Conservation (phyloP, 305 asterid genomes). For the Solanum hybrid region DNA sequence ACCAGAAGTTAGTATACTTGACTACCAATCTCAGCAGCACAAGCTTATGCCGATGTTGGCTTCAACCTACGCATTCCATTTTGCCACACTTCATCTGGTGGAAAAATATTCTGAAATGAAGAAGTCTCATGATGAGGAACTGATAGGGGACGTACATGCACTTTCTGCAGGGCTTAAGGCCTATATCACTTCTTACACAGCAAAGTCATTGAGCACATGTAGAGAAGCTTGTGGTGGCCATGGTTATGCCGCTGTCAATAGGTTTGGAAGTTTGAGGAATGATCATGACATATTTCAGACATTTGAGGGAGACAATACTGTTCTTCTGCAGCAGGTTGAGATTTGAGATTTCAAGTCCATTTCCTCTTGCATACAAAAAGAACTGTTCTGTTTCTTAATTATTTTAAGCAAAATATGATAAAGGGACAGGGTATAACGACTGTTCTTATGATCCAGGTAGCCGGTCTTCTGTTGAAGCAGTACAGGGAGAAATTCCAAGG, state of each 20-base stretch:
- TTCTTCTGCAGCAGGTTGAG: conserved; percentile 81
- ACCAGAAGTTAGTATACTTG: conserved; percentile 87
- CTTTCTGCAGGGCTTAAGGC: conserved; percentile 95
- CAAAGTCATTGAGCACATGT: conserved; percentile 73
- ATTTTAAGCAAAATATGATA: background rate
- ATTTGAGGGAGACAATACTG: conserved; percentile 98
- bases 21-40: conserved; percentile 95
- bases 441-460: conserved; percentile 48
- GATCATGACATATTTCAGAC: conserved; percentile 98
- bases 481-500: conserved; percentile 77
- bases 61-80: conserved; percentile 83
- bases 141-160: conserved; percentile 77
- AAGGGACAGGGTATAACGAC: background rate
- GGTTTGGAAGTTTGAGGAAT: conserved; percentile 91
- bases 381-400: background rate
- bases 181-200: conserved; percentile 81
- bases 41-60: conserved; percentile 97
- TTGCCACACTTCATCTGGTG: conserved; percentile 61
- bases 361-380: background rate
- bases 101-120: conserved; percentile 79
- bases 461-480: conserved; percentile 83
- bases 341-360: background rate
- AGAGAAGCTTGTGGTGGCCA: conserved; percentile 98
- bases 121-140: conserved; percentile 61
- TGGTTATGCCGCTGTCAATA: conserved; percentile 94